Evolutionary conservation across 768 basidiomycete genomes (phyloP), one percentile per base, ranked within the genome.

Genomic region (Scleroderma bovista): DNA sequence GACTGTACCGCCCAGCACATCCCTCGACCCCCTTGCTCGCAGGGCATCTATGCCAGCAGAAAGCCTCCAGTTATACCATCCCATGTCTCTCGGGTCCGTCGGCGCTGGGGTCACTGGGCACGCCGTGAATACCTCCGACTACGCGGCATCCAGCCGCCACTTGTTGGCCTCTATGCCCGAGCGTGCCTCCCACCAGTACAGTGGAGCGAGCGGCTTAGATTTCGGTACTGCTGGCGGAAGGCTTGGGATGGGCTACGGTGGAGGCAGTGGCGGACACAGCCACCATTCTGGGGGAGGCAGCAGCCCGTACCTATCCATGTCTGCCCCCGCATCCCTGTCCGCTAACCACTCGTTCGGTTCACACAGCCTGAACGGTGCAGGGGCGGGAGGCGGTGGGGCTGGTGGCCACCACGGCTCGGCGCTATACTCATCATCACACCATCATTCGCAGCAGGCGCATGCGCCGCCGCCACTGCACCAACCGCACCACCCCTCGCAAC

Each of bases 21-120:
- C 69, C 47, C 55, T 73, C 43, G 70, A 72, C 45, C 60, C 69
- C 49, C 65, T 73, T 39, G 72, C 71, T 34, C 78, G 86, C 26
- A 79, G 87, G 20, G 72, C 83, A 2, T 79, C 84, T 2, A 79
- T 88, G 70, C 81, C 85, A 17, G 68, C 84, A 19, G 86, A 88
- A 57, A 74, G 77, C 52, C 70, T 89, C 23, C 84, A 86, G 60
- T 73, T 90, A 36, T 89, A 87, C 63, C 84, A 86, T 58, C 87
- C 88, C 12, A 81, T 88, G 79, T 80, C 84, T 8, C 76, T 88
- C 20, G 86, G 86, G 63, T 80, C 82, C 58, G 46, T 43, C 23
- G 41, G 41, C 8, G 24, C 24, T 2, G 41, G 41, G 7, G 24
- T 43, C 7, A 22, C 12, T 6, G 41, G 41, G 60, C 17, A 54